These are phyloP conservation scores for Pleurotus cornucopiae DNA, from an alignment of 768 basidiomycete genomes.

Conservation along the genomic window DNA sequence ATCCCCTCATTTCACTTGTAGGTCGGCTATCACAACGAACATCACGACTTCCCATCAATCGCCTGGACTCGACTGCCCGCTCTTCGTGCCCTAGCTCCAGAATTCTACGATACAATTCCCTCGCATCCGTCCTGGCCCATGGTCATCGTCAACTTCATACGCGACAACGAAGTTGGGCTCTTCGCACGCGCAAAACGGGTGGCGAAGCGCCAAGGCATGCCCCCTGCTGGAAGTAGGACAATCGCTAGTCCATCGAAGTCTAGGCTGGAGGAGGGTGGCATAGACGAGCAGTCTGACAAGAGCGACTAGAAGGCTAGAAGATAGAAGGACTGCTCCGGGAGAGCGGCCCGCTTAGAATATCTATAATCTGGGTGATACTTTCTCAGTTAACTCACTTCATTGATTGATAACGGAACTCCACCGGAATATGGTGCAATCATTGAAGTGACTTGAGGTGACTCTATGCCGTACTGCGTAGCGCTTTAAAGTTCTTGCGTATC, in stretches of 20 bases:
- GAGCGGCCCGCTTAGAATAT: not conserved
- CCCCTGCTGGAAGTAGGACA: not conserved
- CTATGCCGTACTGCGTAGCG: no score
- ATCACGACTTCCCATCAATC: conserved; percentile 97
- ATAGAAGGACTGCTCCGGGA: no score
- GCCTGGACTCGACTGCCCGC: conserved; percentile 92
- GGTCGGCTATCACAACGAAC: conserved; percentile 99
- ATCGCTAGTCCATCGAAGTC: not conserved
- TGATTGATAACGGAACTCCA: not conserved
- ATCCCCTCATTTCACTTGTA: conserved; percentile 22
- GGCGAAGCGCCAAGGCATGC: conserved; percentile 25
- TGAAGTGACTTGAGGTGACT: no score
- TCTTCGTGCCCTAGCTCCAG: conserved; percentile 78
- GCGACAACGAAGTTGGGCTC: conserved; percentile 83
- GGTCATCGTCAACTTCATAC: conserved; percentile 92
- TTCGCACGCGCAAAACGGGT: conserved; percentile 83
- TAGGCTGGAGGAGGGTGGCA: not conserved
- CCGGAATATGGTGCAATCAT: not conserved
- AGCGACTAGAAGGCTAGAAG: not conserved
- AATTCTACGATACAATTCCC: conserved; percentile 88
- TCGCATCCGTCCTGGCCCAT: conserved; percentile 92
- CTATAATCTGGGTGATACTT: not conserved
- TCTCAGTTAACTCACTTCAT: not conserved
- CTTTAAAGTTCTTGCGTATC: no score
- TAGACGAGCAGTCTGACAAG: not conserved